Evolutionary conservation across 139 green algal genomes (phyloP).

Genomic region (Coelastrella sp.): DNA sequence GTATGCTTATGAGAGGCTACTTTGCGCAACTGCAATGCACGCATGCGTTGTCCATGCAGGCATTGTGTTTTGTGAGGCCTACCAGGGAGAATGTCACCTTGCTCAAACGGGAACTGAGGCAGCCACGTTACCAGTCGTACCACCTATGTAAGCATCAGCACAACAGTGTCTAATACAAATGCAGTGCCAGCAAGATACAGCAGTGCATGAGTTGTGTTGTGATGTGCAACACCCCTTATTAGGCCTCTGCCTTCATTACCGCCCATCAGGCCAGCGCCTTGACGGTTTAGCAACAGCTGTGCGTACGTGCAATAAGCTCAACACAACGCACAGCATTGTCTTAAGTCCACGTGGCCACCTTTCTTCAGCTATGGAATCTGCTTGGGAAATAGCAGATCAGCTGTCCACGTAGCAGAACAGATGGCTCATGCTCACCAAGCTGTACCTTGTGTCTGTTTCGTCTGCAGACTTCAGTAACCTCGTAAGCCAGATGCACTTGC

Average conservation of each 20-base stretch:
- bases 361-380: no score
- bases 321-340: not conserved
- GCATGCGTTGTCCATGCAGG: constrained; percentile 59
- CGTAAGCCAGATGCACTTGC: constrained; percentile 87
- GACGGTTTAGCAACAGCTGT: no score
- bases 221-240: no score
- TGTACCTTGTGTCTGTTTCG: not conserved
- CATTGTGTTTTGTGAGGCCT: constrained; percentile 91
- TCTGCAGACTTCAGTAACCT: constrained; percentile 87
- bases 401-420: no score
- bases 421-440: not conserved
- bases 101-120: constrained; percentile 87
- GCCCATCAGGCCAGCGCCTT: no score
- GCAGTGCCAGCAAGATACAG: not conserved
- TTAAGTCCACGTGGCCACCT: not conserved
- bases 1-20: no score
- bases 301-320: no score
- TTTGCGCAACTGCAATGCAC: no score
- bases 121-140: constrained; percentile 89
- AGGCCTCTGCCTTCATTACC: no score
- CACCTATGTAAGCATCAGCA: constrained; percentile 83
- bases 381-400: no score
- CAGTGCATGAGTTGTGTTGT: not conserved
- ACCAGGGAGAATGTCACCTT: constrained; percentile 89
- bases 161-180: not conserved